Evolutionary conservation across 352 stramenopile genomes (phyloP).

Genomic region (Globisporangium solare): DNA sequence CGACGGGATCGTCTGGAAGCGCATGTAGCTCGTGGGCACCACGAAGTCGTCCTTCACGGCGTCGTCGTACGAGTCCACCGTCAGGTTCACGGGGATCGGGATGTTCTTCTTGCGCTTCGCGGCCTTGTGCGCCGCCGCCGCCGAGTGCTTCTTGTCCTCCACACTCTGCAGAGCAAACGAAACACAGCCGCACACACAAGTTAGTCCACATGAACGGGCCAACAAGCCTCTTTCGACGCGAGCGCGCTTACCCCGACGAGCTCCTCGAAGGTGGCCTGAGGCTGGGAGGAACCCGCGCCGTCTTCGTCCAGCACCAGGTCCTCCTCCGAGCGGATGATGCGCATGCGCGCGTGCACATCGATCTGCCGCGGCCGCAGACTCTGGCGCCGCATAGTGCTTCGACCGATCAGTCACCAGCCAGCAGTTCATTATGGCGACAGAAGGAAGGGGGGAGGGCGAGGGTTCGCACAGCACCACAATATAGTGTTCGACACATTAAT

Average conservation of each 20-base stretch:
- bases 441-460: neutral
- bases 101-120: conserved; percentile 78
- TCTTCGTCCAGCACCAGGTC: conserved; percentile 76
- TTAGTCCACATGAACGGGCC: neutral
- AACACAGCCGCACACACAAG: neutral
- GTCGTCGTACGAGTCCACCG: conserved; percentile 59
- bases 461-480: too few relatives aligned
- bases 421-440: conserved; percentile 4
- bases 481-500: conserved; percentile 2
- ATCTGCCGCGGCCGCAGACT: conserved; percentile 85
- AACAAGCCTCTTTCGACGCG: neutral
- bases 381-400: conserved; percentile 56
- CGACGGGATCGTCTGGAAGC: conserved; percentile 64
- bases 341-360: conserved; percentile 84
- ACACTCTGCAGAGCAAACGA: conserved; percentile 35
- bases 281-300: conserved; percentile 15
- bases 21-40: conserved; percentile 77
- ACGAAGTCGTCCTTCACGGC: conserved; percentile 65
- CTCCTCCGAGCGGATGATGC: conserved; percentile 76
- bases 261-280: conserved; percentile 63
- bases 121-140: conserved; percentile 26
- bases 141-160: conserved; percentile 44
- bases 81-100: conserved; percentile 76
- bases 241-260: conserved; percentile 49
- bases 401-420: too few relatives aligned